Evolutionary conservation across 495 filamentous ascomycete species (phyloP), one percentile per base, ranked within the genome.

Genomic region (Gamarada debralockiae): DNA sequence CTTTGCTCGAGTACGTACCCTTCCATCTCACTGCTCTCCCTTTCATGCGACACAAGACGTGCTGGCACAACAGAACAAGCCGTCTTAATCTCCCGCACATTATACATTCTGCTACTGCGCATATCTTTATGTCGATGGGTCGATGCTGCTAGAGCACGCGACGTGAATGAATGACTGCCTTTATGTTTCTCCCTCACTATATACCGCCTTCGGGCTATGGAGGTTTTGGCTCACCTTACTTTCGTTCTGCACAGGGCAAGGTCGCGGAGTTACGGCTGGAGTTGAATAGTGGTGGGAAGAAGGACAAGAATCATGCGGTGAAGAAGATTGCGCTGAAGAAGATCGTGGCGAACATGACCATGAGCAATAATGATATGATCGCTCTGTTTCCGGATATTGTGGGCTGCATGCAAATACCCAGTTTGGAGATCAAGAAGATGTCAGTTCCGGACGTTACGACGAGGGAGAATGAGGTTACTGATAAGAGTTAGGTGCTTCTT

Each of bases 291-390:
- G 88, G 89, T 60, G 89, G 89, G 66, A 96, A 92, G 76, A 97
- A 97, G 74, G 93, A 99, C 78, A 99, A 97, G 79, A 96, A 96
- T 74, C 85, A 88, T 68, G 85, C 89, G 37, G 83, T 87, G 58
- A 99, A 97, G 78, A 97, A 97, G 81, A 96, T 96, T 65, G 92
- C 93, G 24, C 77, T 99, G 46, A 99, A 99, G 83, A 97, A 97
- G 78, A 97, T 99, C 59, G 93, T 99, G 63, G 93, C 93, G 59
- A 99, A 97, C 66, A 97, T 99, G 93, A 97, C 93, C 50, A 97
- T 97, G 93, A 96, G 90, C 80, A 99, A 97, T 69, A 99, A 99
- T 62, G 93, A 99, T 69, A 99, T 99, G 93, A 86, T 97, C 47
- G 90, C 87, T 20, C 72, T 99, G 53, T 99, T 99, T 59, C 91